Evolutionary conservation across 1,284 basidiomycete genomes (phyloP).

Genomic region (Rhodotorula sp.): DNA sequence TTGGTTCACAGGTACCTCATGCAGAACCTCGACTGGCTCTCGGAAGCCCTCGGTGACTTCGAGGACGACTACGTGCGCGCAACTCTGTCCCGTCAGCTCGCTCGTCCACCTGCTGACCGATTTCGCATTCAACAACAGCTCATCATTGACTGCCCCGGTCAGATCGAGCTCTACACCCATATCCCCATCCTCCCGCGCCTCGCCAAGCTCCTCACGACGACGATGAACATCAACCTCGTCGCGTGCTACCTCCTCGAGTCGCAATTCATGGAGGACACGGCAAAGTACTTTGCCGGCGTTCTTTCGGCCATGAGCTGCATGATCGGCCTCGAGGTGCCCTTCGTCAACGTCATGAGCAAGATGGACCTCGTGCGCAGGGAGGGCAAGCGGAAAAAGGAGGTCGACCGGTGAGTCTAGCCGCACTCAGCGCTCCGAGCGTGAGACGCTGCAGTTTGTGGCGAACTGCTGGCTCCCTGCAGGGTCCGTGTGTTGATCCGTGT

Average conservation of each 20-base stretch:
- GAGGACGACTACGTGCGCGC: slow-evolving; percentile 81
- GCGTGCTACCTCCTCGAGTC: slow-evolving; percentile 92
- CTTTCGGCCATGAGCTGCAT: slow-evolving; percentile 98
- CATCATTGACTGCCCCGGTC: slow-evolving; percentile 96
- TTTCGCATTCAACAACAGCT: slow-evolving; percentile 52
- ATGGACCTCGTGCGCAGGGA: slow-evolving; percentile 92
- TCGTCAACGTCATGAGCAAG: slow-evolving; percentile 98
- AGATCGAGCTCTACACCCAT: slow-evolving; percentile 99
- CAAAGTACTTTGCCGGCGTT: slow-evolving; percentile 99
- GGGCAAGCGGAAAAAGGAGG: slow-evolving; percentile 62
- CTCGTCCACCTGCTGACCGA: neutral
- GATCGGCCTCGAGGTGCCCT: slow-evolving; percentile 95
- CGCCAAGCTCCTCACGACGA: slow-evolving; percentile 62
- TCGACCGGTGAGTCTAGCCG: slow-evolving; percentile 63
- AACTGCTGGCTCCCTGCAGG: no score
- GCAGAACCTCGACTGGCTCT: slow-evolving; percentile 98
- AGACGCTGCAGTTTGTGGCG: no score
- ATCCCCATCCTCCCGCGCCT: slow-evolving; percentile 92
- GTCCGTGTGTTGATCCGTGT: neutral
- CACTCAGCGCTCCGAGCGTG: no score
- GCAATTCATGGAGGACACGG: slow-evolving; percentile 98
- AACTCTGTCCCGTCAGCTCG: neutral
- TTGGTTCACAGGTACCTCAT: slow-evolving; percentile 75
- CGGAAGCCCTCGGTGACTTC: slow-evolving; percentile 90
- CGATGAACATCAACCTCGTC: slow-evolving; percentile 73